Evolutionary conservation across 805 yeast species (phyloP).

Genomic region (Danielia reshetovae): DNA sequence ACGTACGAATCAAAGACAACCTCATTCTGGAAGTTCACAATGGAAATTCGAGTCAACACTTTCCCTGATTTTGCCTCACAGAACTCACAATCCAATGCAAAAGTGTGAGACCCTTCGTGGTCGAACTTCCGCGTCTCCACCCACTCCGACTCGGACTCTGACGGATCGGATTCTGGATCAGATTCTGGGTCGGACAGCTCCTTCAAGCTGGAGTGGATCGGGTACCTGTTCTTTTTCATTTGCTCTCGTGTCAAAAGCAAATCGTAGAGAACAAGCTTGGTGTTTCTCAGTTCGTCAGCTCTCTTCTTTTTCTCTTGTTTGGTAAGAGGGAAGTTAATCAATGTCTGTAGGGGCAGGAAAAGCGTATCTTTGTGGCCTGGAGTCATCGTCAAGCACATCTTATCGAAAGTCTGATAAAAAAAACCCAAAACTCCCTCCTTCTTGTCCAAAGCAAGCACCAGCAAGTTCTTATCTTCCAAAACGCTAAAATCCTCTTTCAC

Average conservation of each 20-base stretch:
- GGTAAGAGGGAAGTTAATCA: constrained; percentile 54
- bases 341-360: constrained; percentile 51
- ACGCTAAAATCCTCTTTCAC: constrained; percentile 38
- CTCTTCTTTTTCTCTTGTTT: constrained; percentile 50
- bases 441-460: constrained; percentile 6
- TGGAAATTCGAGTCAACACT: constrained; percentile 73
- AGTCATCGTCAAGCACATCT: constrained; percentile 51
- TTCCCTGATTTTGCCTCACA: constrained; percentile 60
- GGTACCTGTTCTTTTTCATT: constrained; percentile 50
- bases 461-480: constrained; percentile 4
- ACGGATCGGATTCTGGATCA: constrained; percentile 9
- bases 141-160: constrained; percentile 38
- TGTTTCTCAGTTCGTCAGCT: constrained; percentile 26
- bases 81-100: constrained; percentile 94
- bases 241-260: constrained; percentile 49
- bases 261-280: constrained; percentile 46
- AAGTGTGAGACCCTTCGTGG: constrained; percentile 59
- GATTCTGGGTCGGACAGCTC: constrained; percentile 4
- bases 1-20: constrained; percentile 71
- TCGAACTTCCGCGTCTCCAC: constrained; percentile 49
- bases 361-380: constrained; percentile 54
- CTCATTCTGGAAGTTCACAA: constrained; percentile 59
- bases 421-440: constrained; percentile 25
- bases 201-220: constrained; percentile 43
- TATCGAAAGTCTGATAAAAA: constrained; percentile 36